These are phyloP conservation scores for Collybiopsis confluens DNA, from an alignment of 768 basidiomycete species.

Conservation along the genomic window DNA sequence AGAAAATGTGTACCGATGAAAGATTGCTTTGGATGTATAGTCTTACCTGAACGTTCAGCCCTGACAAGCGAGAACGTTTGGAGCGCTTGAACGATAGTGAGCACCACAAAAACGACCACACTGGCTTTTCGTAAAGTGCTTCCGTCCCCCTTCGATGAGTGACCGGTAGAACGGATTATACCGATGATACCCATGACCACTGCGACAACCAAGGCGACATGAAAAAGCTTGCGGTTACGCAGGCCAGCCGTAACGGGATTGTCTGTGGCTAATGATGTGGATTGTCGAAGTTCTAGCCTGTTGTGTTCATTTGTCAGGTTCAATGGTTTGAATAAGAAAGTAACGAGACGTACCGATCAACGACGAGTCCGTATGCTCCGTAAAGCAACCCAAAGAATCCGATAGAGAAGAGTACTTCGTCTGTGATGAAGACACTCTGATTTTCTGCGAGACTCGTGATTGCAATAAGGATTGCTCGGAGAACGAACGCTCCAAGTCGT, in stretches of 20 bases:
- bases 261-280: too few relatives aligned
- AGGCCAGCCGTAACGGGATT: conserved; percentile 12
- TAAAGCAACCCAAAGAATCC: conserved; percentile 42
- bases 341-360: conserved; percentile 35
- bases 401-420: conserved; percentile 33
- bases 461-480: conserved; percentile 33
- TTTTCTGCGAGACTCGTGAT: conserved; percentile 26
- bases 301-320: too few relatives aligned
- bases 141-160: conserved; percentile 16
- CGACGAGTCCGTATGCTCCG: conserved; percentile 35
- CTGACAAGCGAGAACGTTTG: conserved; percentile 21
- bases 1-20: too few relatives aligned
- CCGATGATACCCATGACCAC: conserved; percentile 32
- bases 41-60: neutral
- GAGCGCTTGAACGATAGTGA: conserved; percentile 28
- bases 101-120: conserved; percentile 30
- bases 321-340: too few relatives aligned
- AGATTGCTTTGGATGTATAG: too few relatives aligned
- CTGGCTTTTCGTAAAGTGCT: conserved; percentile 26
- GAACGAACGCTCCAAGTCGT: conserved; percentile 33
- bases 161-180: conserved; percentile 12
- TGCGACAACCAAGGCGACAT: conserved; percentile 21
- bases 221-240: conserved; percentile 28
- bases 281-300: too few relatives aligned
- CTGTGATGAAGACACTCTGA: conserved; percentile 28